Evolutionary conservation across 805 yeast species (phyloP).

Genomic region (Pichia cephalocereana): DNA sequence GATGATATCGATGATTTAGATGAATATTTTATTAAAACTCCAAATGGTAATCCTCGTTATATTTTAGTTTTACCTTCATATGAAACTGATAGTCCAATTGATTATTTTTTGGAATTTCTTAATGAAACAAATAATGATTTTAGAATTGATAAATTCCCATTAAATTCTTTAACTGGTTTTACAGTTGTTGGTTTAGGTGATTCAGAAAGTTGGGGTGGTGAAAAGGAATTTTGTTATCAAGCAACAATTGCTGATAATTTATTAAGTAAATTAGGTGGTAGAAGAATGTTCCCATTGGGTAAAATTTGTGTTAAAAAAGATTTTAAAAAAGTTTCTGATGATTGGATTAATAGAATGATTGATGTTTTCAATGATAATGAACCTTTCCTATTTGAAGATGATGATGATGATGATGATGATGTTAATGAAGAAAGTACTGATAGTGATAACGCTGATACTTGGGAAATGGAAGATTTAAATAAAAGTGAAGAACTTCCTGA

Average conservation of each 20-base stretch:
- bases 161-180: slow-evolving; percentile 62
- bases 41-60: slow-evolving; percentile 32
- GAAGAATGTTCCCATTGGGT: slow-evolving; percentile 77
- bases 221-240: slow-evolving; percentile 64
- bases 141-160: slow-evolving; percentile 75
- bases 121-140: slow-evolving; percentile 78
- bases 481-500: slow-evolving; percentile 8
- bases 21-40: slow-evolving; percentile 61
- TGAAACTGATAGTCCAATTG: slow-evolving; percentile 88
- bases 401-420: slow-evolving; percentile 22
- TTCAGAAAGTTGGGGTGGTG: slow-evolving; percentile 67
- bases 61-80: slow-evolving; percentile 79
- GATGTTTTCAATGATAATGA: slow-evolving; percentile 62
- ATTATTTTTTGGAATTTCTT: slow-evolving; percentile 72
- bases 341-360: slow-evolving; percentile 58
- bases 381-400: slow-evolving; percentile 44
- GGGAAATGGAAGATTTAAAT: slow-evolving; percentile 51
- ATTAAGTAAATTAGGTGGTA: slow-evolving; percentile 76
- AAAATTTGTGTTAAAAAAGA: slow-evolving; percentile 70
- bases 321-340: slow-evolving; percentile 43
- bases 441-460: slow-evolving; percentile 12
- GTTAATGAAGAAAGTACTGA: slow-evolving; percentile 11
- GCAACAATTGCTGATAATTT: slow-evolving; percentile 65
- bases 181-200: slow-evolving; percentile 87
- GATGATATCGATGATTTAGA: slow-evolving; percentile 78